A percentile compares a stretch with the other conserved stretches of the same genome.
These are phyloP conservation scores for Metschnikowia anglica DNA, from an alignment of 805 yeast genomes.

Conservation along the genomic window DNA sequence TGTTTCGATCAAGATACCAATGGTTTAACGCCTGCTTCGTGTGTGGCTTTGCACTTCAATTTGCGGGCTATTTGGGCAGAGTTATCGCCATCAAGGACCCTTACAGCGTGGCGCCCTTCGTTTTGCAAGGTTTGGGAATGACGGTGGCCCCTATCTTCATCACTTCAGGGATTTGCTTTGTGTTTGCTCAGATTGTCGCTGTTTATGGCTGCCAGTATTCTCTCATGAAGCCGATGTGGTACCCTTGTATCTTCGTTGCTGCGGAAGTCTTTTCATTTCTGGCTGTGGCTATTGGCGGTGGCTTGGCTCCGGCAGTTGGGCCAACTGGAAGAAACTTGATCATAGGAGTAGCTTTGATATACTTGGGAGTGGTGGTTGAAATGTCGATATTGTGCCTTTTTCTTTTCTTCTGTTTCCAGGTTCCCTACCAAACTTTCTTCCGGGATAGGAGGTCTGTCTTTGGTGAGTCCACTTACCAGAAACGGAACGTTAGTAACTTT, in stretches of 20 bases:
- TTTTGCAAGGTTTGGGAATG: slow-evolving; percentile 35
- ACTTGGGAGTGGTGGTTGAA: slow-evolving; percentile 39
- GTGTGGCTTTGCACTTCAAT: slow-evolving; percentile 37
- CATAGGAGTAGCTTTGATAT: slow-evolving; percentile 37
- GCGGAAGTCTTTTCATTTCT: slow-evolving; percentile 35
- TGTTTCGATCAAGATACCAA: slow-evolving; percentile 33
- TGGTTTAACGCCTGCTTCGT: slow-evolving; percentile 42
- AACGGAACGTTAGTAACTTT: slow-evolving; percentile 20
- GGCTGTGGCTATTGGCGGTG: slow-evolving; percentile 42
- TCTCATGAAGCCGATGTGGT: slow-evolving; percentile 42
- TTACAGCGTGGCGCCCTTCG: slow-evolving; percentile 23
- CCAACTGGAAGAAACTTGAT: slow-evolving; percentile 21
- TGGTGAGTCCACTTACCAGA: slow-evolving; percentile 15
- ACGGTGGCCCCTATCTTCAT: slow-evolving; percentile 43
- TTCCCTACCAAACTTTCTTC: slow-evolving; percentile 33
- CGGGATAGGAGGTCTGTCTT: slow-evolving; percentile 20
- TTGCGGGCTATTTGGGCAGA: slow-evolving; percentile 40
- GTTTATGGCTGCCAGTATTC: slow-evolving; percentile 39
- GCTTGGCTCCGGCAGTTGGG: slow-evolving; percentile 32
- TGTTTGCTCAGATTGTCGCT: slow-evolving; percentile 41
- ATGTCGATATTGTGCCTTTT: slow-evolving; percentile 37
- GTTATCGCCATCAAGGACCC: slow-evolving; percentile 29
- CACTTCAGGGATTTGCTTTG: slow-evolving; percentile 42
- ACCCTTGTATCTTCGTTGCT: slow-evolving; percentile 40
- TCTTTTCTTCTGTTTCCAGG: slow-evolving; percentile 35